phyloP scores from a whole-genome alignment of 768 basidiomycete species.

The Pleurotus tuber-regium region DNA sequence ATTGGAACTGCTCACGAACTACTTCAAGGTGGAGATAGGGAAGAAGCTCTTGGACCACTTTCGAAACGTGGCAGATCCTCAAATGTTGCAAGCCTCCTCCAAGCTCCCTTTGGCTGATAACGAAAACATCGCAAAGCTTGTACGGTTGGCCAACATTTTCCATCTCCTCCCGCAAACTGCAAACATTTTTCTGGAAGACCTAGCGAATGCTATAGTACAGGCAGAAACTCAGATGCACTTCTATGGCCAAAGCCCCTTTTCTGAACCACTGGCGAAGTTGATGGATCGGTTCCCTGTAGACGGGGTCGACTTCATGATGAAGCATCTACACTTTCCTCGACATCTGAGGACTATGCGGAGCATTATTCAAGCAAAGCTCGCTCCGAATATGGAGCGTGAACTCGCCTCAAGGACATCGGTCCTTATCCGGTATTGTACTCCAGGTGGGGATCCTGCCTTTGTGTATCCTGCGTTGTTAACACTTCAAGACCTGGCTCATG shows the following conservation, averaged over 20 bases:
- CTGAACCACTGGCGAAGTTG: constrained; percentile 87
- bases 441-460: constrained; percentile 44
- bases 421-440: constrained; percentile 52
- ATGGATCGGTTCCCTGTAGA: constrained; percentile 87
- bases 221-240: constrained; percentile 92
- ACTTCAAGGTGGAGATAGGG: constrained; percentile 99
- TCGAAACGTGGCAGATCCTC: constrained; percentile 86
- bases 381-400: constrained; percentile 72
- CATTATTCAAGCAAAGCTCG: constrained; percentile 76
- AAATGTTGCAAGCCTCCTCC: constrained; percentile 77
- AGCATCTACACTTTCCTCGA: constrained; percentile 71
- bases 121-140: constrained; percentile 89
- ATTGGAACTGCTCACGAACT: constrained; percentile 92
- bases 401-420: constrained; percentile 55
- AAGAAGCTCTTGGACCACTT: constrained; percentile 97
- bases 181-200: constrained; percentile 83
- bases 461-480: constrained; percentile 73
- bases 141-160: constrained; percentile 95
- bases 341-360: constrained; percentile 83
- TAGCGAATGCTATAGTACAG: constrained; percentile 87
- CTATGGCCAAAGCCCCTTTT: constrained; percentile 87
- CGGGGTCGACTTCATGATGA: constrained; percentile 81
- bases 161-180: constrained; percentile 93
- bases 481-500: constrained; percentile 69
- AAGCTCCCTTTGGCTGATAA: constrained; percentile 81